These are phyloP conservation scores for Ploettnerulaceae sp. DNA, from an alignment of 2,329 filamentous ascomycete species.

Conservation along the genomic window DNA sequence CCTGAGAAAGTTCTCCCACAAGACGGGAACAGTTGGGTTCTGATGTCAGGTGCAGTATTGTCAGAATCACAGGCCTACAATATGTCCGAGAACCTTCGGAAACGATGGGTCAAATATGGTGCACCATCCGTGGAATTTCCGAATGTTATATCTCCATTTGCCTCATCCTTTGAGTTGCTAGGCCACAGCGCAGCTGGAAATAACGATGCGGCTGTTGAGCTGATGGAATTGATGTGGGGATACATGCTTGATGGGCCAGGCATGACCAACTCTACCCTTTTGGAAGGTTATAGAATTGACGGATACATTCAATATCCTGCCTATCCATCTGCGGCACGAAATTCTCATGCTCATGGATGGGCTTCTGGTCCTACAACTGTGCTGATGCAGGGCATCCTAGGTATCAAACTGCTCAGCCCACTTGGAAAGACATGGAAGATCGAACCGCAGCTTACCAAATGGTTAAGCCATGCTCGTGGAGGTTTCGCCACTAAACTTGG, in stretches of 20 bases:
- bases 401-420: slow-evolving; percentile 36
- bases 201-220: slow-evolving; percentile 37
- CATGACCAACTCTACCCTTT: slow-evolving; percentile 37
- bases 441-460: slow-evolving; percentile 37
- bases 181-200: slow-evolving; percentile 40
- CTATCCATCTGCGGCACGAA: slow-evolving; percentile 32
- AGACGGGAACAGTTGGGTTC: slow-evolving; percentile 53
- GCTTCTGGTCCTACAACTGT: slow-evolving; percentile 43
- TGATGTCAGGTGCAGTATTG: slow-evolving; percentile 36
- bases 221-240: slow-evolving; percentile 46
- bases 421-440: slow-evolving; percentile 38
- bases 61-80: slow-evolving; percentile 11
- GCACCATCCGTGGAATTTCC: slow-evolving; percentile 44
- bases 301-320: slow-evolving; percentile 36
- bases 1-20: slow-evolving; percentile 54
- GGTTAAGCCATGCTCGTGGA: slow-evolving; percentile 35
- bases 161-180: slow-evolving; percentile 43
- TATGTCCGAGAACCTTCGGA: slow-evolving; percentile 23
- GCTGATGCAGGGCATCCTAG: slow-evolving; percentile 41
- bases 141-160: slow-evolving; percentile 44
- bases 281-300: slow-evolving; percentile 37
- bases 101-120: slow-evolving; percentile 41
- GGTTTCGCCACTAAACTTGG: slow-evolving; percentile 37
- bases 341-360: slow-evolving; percentile 46
- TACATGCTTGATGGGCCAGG: slow-evolving; percentile 47